Base-by-base conservation (phyloP, 2,329 filamentous ascomycete genomes). In the Coleophoma eucalyptorum region DNA sequence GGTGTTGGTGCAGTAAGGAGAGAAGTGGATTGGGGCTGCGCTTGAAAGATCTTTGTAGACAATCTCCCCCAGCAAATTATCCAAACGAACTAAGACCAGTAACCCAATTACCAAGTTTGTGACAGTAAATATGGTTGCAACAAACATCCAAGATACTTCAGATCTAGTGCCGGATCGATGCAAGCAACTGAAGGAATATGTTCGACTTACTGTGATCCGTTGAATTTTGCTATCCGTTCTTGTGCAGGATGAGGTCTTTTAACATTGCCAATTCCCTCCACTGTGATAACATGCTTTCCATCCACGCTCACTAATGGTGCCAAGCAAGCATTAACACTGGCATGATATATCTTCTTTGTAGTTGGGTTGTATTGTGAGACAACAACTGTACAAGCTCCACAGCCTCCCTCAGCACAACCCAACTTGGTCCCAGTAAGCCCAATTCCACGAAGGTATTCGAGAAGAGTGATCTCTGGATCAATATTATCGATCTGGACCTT, bases 241-340 rank as follows among this genome's bases (percentile, higher is more conserved):
- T 97, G 94, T 3, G 87, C 77, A 2, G 93, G 89, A 72, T 99
- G 94, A 5, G 94, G 94, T 40, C 79, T 83, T 67, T 94, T 87
- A 26, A 89, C 85, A 66, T 87, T 89, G 11, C 94, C 94, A 62
- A 99, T 97, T 6, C 94, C 94, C 71, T 99, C 94, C 38, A 99
- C 86, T 3, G 94, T 99, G 65, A 99, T 92, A 64, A 97, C 90
- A 79, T 99, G 94, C 68, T 99, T 99, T 42, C 94, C 94, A 67
- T 97, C 94, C 41, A 97, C 81, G 62, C 91, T 96, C 58, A 91
- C 89, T 43, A 99, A 78, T 6, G 94, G 94, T 11, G 94, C 93
- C 48, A 99, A 77, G 67, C 94, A 99, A 40, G 94, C 94, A 67
- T 99, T 99, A 53, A 97, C 90, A 49, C 90, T 95, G 51, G 94